Percentiles rank a stretch among this genome's conserved stretches.
Conservation (phyloP, 805 yeast species). For the Peterozyma toletana region DNA sequence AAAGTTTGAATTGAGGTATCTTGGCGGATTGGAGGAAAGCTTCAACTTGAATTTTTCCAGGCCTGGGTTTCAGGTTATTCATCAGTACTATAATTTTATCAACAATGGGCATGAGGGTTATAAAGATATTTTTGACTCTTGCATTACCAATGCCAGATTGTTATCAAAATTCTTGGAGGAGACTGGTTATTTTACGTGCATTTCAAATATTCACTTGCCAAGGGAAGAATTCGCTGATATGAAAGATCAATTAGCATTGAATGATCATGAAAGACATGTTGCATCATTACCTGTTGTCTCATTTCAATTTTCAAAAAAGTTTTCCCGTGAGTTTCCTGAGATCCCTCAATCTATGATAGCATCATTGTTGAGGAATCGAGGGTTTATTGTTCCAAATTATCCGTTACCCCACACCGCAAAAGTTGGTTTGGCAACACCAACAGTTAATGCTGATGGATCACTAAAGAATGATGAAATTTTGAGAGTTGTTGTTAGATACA, state of each 20-base stretch:
- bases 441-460: slow-evolving; percentile 26
- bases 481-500: slow-evolving; percentile 76
- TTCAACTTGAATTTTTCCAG: slow-evolving; percentile 84
- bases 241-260: slow-evolving; percentile 11
- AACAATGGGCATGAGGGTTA: slow-evolving; percentile 71
- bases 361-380: slow-evolving; percentile 63
- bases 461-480: slow-evolving; percentile 58
- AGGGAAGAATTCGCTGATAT: slow-evolving; percentile 25
- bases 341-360: slow-evolving; percentile 78
- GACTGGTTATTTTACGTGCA: slow-evolving; percentile 59
- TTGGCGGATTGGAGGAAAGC: slow-evolving; percentile 86
- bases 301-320: slow-evolving; percentile 59
- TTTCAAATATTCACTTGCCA: slow-evolving; percentile 72
- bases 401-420: slow-evolving; percentile 48
- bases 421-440: no score
- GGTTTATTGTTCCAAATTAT: slow-evolving; percentile 88
- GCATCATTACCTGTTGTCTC: slow-evolving; percentile 90
- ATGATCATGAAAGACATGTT: slow-evolving; percentile 39
- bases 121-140: slow-evolving; percentile 48
- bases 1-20: slow-evolving; percentile 70
- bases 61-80: slow-evolving; percentile 87
- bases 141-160: slow-evolving; percentile 69
- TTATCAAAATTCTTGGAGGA: slow-evolving; percentile 55
- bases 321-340: slow-evolving; percentile 59
- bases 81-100: slow-evolving; percentile 79